Base-by-base conservation (phyloP, 805 yeast species). In the Yamadazyma tumulicola region DNA sequence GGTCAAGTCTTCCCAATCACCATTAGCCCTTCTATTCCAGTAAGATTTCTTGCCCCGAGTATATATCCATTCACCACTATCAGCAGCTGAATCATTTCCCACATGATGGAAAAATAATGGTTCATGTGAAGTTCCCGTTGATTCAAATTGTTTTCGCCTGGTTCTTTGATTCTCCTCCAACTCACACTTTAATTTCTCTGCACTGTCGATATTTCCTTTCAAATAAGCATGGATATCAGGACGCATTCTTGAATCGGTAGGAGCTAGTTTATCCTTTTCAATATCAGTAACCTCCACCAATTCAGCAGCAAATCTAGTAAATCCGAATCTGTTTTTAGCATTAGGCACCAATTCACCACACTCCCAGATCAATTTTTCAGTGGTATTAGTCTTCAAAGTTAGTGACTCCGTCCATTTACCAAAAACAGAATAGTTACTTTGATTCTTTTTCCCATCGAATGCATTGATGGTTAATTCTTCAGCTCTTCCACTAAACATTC, bases 371-470 rank as follows among this genome's bases (percentile, higher is more conserved):
- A 51, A 47, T 33, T 68, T 61, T 32, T 63, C 67, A 6, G 67
- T 58, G 3, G 65, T 48, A 24, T 64, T 64, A 2, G 68, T 58
- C 31, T 61, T 61, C 41, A 79, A 63, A 3, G 61, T 58, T 34
- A 88, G 57, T 1, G 72, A 61, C 22, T 80, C 79, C 0, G 96
- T 87, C 98, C 98, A 93, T 39, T 79, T 81, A 11, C 98, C 98
- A 14, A 47, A 47, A n/a, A 77, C 74, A 9, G 55, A 42, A 17
- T 78, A 65, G 3, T 64, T 50, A 23, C 62, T 59, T 44, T 55
- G 49, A 21, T 57, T 57, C 44, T 62, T 64, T 7, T 54, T 43
- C 3, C 55, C 41, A 31, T 65, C 71, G 31, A 51, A 63, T 0
- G 74, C 74, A 33, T 57, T 61, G 24, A 81, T 69, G 12, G 57